Percentiles rank a stretch among this genome's conserved stretches.
phyloP scores from a whole-genome alignment of 306 rosid genomes.

The Rosa lucieae region DNA sequence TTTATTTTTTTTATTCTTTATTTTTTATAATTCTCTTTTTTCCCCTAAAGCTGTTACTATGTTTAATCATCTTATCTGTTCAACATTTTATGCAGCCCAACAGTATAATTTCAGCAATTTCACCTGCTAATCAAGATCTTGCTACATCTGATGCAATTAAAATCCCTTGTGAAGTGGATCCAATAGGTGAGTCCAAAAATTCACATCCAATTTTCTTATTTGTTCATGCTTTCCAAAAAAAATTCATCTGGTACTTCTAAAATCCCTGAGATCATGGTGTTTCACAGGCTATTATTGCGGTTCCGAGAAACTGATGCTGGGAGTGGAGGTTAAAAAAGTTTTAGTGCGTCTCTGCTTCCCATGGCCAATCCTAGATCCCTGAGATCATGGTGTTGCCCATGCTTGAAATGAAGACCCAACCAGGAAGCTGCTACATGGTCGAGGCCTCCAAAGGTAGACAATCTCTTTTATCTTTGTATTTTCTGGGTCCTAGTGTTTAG shows the following conservation, averaged over 20 bases:
- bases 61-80: conserved; percentile 13
- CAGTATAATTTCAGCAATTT: conserved; percentile 85
- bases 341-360: no score
- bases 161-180: conserved; percentile 94
- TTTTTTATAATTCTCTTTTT: background rate
- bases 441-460: no score
- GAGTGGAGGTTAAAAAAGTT: background rate
- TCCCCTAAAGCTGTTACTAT: background rate
- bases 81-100: conserved; percentile 64
- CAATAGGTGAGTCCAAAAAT: conserved; percentile 55
- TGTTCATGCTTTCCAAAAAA: background rate
- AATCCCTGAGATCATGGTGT: no score
- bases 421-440: no score
- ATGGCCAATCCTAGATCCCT: no score
- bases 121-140: conserved; percentile 99
- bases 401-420: no score
- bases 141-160: conserved; percentile 97
- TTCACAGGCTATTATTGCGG: no score
- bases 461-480: no score
- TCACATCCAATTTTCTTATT: background rate
- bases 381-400: no score
- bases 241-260: no score
- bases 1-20: no score
- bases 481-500: no score
- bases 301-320: background rate